Evolutionary conservation across 768 basidiomycete species (phyloP).

Genomic region (Russula compacta): DNA sequence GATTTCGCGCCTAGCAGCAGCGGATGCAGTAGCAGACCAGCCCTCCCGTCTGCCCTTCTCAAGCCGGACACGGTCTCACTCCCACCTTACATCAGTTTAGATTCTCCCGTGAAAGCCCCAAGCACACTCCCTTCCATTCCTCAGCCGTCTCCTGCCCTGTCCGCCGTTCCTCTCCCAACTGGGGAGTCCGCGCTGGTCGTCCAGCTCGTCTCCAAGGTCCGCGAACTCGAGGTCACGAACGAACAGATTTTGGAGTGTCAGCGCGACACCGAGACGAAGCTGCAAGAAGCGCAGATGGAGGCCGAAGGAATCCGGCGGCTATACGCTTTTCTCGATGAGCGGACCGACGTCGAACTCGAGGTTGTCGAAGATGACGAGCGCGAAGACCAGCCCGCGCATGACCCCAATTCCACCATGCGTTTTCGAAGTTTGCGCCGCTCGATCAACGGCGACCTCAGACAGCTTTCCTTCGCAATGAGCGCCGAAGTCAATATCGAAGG

Average conservation of each 20-base stretch:
- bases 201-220: conserved; percentile 64
- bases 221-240: conserved; percentile 70
- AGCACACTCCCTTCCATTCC: conserved; percentile 18
- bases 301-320: conserved; percentile 59
- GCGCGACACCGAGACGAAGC: conserved; percentile 45
- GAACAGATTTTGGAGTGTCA: conserved; percentile 57
- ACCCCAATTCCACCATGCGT: conserved; percentile 33
- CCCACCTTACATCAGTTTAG: neutral
- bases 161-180: neutral
- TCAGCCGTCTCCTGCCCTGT: neutral
- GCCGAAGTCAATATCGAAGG: conserved; percentile 24
- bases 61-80: neutral
- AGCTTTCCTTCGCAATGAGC: conserved; percentile 21
- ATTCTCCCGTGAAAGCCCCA: neutral
- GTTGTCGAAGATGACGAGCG: conserved; percentile 29
- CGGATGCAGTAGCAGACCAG: conserved; percentile 26
- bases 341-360: conserved; percentile 41
- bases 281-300: conserved; percentile 64
- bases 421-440: conserved; percentile 41
- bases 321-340: conserved; percentile 59
- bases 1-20: conserved; percentile 57
- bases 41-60: neutral
- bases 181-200: conserved; percentile 45
- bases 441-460: conserved; percentile 30
- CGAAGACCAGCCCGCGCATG: conserved; percentile 27